These are phyloP conservation scores for Perkinsus olseni DNA, from an alignment of 169 alveolate species.

Conservation along the genomic window DNA sequence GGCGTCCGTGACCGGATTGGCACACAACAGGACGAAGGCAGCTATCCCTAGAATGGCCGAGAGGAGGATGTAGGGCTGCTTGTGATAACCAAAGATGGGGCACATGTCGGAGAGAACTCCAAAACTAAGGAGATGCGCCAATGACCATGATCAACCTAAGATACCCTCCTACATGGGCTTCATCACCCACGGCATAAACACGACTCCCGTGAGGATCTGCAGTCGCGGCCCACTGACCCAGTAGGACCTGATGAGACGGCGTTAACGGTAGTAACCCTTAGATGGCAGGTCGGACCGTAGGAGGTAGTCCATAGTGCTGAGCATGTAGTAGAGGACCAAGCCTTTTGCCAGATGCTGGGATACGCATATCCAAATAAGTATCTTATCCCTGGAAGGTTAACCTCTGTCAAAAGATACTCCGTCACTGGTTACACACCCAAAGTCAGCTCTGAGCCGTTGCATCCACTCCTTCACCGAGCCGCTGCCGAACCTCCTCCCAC, in stretches of 20 bases:
- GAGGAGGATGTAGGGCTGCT: not conserved
- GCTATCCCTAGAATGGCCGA: not conserved
- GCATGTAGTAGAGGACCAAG: not conserved
- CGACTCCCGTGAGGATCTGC: not conserved
- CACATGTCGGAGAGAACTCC: not conserved
- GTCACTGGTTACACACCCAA: not conserved
- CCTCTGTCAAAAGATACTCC: not conserved
- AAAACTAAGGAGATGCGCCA: not conserved
- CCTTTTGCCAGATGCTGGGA: not conserved
- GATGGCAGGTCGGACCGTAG: not conserved
- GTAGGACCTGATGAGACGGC: not conserved
- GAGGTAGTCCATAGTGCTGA: not conserved
- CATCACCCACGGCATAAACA: not conserved
- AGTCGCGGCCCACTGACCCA: not conserved
- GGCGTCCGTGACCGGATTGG: not conserved
- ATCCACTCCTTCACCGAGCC: not conserved
- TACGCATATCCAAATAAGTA: not conserved
- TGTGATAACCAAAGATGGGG: not conserved
- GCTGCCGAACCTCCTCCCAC: not conserved
- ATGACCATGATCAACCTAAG: not conserved
- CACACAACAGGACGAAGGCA: not conserved
- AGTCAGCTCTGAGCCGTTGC: not conserved
- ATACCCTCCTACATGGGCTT: not conserved
- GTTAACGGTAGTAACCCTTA: not conserved
- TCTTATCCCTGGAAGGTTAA: not conserved